A percentile compares a stretch with the other conserved stretches of the same genome.
Conservation (phyloP, 331 rosid species). For the Malus hybrid region DNA sequence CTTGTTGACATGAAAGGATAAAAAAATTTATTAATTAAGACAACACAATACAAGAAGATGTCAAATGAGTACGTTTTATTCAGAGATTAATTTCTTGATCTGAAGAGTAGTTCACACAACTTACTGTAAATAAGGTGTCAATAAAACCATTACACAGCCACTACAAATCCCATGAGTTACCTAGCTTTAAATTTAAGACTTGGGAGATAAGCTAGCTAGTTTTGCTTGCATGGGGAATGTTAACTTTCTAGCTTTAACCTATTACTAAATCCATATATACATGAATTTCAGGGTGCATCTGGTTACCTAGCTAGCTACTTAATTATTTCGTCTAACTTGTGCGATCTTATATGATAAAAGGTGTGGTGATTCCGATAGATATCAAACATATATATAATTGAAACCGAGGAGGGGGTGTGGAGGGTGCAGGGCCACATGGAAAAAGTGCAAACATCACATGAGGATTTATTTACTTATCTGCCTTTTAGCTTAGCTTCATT, state of each 20-base stretch:
- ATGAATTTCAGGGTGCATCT: background rate
- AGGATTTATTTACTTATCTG: background rate
- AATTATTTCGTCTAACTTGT: background rate
- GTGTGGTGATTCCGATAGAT: slow-evolving; percentile 18
- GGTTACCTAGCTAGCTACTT: background rate
- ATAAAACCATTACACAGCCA: background rate
- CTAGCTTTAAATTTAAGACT: background rate
- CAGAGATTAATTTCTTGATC: too few species aligned
- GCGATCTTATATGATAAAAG: background rate
- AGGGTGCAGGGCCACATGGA: slow-evolving; percentile 56
- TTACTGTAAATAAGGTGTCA: background rate
- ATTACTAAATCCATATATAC: background rate
- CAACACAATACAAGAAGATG: background rate
- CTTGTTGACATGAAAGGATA: background rate
- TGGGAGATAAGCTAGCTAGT: background rate
- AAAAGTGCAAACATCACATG: slow-evolving; percentile 50
- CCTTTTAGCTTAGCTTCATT: slow-evolving; percentile 18
- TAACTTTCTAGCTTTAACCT: background rate
- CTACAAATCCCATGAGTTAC: background rate
- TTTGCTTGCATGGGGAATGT: slow-evolving; percentile 4
- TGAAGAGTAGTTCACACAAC: background rate
- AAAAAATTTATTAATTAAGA: too few species aligned
- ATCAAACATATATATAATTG: slow-evolving; percentile 1
- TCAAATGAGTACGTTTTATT: background rate
- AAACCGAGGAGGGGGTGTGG: slow-evolving; percentile 15